Evolutionary conservation across 2,329 filamentous ascomycete species (phyloP), one percentile per base, ranked within the genome.

Genomic region (Aspergillus flavus): DNA sequence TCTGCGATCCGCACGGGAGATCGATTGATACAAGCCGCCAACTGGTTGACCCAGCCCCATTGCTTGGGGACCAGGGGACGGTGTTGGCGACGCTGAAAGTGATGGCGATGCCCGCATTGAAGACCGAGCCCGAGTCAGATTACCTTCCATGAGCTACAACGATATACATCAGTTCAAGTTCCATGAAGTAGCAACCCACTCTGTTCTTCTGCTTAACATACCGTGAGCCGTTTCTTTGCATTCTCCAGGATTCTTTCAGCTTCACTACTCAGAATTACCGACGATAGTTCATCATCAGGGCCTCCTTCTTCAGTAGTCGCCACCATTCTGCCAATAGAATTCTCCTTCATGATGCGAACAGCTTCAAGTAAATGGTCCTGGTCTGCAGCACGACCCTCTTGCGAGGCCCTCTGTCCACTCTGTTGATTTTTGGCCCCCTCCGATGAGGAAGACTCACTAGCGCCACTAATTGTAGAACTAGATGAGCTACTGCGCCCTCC

Each of bases 191-290:
- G 16, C 32, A 36, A 41, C 48, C 23, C 43, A 14, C 23, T 36
- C 19, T n/a, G 6, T 6, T 6, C 10, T 36, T 46, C 45, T 10
- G 19, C 30, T 50, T 21, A 43, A 79, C 91, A 76, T 84, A 96
- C 93, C 74, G 92, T 95, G 65, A 98, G 83, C 70, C 93, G 86
- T 76, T 89, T 90, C 81, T 97, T 97, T 36, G 94, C 94, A 78
- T 96, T 97, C 61, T 93, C 92, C 61, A 98, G 84, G 73, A 97
- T 97, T 73, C 94, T 85, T 75, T 97, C 94, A 1, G 94, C 94
- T 71, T 93, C 87, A 69, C 90, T 89, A 76, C 92, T 94, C 66
- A 96, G 80, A 28, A 91, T 88, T 19, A 86, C 88, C 56, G 91
- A 92, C 4, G 92, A 92, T 71, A 90, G 87, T 52, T 85, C 83